phyloP scores from a whole-genome alignment of 441 rosid species.

The Eutrema salsugineum region DNA sequence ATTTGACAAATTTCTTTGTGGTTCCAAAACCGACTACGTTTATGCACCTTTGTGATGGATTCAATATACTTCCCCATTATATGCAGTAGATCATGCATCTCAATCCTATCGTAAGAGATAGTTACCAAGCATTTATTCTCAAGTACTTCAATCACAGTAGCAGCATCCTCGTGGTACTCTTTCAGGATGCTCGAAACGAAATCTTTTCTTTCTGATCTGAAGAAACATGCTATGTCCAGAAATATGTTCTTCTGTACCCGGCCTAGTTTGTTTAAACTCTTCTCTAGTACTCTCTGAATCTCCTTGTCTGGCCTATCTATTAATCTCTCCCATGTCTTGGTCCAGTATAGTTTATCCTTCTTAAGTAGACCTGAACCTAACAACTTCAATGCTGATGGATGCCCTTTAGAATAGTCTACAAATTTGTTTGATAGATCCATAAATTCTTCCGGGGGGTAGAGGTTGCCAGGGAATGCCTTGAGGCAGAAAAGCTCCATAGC shows the following conservation, averaged over 20 bases:
- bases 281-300: constrained; percentile 5
- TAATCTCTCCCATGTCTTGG: not conserved
- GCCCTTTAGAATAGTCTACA: constrained; percentile 19
- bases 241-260: constrained; percentile 18
- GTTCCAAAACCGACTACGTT: constrained; percentile 17
- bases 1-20: constrained; percentile 12
- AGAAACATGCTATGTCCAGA: constrained; percentile 37
- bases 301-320: not conserved
- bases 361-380: not conserved
- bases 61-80: constrained; percentile 12
- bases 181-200: constrained; percentile 3
- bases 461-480: constrained; percentile 19
- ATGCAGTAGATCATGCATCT: constrained; percentile 23
- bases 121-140: constrained; percentile 25
- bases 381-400: constrained; percentile 8
- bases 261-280: constrained; percentile 15
- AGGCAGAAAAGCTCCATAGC: constrained; percentile 26
- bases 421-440: not conserved
- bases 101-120: constrained; percentile 13
- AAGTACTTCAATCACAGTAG: constrained; percentile 1
- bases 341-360: constrained; percentile 16
- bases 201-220: not conserved
- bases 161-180: constrained; percentile 3
- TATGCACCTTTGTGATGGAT: not conserved
- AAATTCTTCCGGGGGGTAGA: not conserved